Evolutionary conservation across 129 eudicot species (phyloP).

Genomic region (Solidago caesia): DNA sequence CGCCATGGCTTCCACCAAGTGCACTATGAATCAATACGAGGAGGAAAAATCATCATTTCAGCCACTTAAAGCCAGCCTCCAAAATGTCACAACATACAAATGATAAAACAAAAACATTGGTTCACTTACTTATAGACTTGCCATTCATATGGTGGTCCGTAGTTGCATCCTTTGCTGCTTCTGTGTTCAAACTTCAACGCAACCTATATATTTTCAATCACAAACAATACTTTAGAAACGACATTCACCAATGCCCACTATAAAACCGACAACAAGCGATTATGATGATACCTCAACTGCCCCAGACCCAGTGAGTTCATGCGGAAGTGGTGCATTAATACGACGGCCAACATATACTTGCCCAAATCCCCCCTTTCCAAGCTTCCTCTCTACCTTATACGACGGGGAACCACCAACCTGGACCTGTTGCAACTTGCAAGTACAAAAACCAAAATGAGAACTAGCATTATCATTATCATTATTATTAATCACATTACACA

Average conservation of each 20-base stretch:
- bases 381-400: constrained; percentile 67
- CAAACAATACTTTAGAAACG: neutral
- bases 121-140: constrained; percentile 74
- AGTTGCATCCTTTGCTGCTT: constrained; percentile 91
- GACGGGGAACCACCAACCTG: constrained; percentile 73
- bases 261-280: neutral
- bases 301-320: constrained; percentile 67
- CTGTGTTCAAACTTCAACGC: constrained; percentile 85
- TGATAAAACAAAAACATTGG: neutral
- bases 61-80: neutral
- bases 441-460: constrained; percentile 12
- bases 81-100: constrained; percentile 7
- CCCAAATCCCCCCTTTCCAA: constrained; percentile 93
- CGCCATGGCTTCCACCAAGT: constrained; percentile 92
- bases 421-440: constrained; percentile 52
- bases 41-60: neutral
- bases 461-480: neutral
- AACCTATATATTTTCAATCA: constrained; percentile 40
- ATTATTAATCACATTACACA: neutral
- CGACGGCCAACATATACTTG: constrained; percentile 91
- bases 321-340: constrained; percentile 49
- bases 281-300: constrained; percentile 65
- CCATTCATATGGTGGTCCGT: constrained; percentile 94
- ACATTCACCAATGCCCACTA: neutral
- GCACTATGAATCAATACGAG: constrained; percentile 34